phyloP scores from a whole-genome alignment of 257 asterid species.

The Solanum pimpinellifolium region DNA sequence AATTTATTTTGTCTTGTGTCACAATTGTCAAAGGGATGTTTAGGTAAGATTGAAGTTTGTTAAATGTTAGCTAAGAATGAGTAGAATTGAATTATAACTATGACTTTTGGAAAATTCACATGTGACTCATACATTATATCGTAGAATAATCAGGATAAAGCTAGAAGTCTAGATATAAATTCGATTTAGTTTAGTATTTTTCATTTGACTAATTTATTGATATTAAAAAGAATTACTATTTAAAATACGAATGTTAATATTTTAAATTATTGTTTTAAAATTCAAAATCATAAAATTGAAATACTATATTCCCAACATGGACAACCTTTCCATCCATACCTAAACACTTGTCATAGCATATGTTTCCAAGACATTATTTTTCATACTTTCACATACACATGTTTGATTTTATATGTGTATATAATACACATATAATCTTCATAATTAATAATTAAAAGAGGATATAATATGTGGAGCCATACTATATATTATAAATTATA shows the following conservation, averaged over 20 bases:
- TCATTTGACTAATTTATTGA: background rate
- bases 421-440: background rate
- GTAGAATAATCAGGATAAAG: background rate
- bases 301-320: background rate
- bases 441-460: background rate
- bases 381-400: background rate
- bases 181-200: rapidly evolving
- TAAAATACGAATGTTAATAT: rapidly evolving
- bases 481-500: too few species aligned
- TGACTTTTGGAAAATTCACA: background rate
- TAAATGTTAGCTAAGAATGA: background rate
- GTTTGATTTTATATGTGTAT: background rate
- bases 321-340: background rate
- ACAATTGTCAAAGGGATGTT: background rate
- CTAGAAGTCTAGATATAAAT: background rate
- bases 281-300: background rate
- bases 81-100: background rate
- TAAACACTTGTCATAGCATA: background rate
- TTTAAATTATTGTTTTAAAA: background rate
- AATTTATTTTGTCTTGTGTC: background rate
- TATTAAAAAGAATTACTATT: too few species aligned
- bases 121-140: background rate
- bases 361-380: background rate
- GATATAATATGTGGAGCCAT: background rate
- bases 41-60: background rate